A percentile compares a stretch with the other conserved stretches of the same genome.
These are phyloP conservation scores for Tylopilus sp. DNA, from an alignment of 1,284 basidiomycete genomes.

Conservation along the genomic window DNA sequence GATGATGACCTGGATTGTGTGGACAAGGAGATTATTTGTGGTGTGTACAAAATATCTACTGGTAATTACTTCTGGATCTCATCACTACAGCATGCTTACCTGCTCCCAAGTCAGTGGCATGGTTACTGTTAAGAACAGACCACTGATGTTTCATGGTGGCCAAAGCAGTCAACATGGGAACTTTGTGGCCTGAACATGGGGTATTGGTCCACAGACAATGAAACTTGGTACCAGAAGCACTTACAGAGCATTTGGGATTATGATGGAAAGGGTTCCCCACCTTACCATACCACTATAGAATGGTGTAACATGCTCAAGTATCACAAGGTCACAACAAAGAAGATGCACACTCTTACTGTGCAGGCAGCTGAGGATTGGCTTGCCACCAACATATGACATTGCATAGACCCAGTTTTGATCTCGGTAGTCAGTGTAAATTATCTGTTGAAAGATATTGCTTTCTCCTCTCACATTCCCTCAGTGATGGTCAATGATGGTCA, in stretches of 20 bases:
- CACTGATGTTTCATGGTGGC: conserved; percentile 10
- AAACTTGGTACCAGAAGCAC: conserved; percentile 7
- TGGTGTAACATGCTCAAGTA: background rate
- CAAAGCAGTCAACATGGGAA: conserved; percentile 9
- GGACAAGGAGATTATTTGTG: conserved; percentile 10
- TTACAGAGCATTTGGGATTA: background rate
- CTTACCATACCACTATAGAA: background rate
- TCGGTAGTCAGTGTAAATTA: too few species aligned
- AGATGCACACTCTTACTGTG: too few species aligned
- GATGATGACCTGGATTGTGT: conserved; percentile 7
- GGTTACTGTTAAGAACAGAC: background rate
- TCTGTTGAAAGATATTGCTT: too few species aligned
- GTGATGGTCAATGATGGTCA: too few species aligned
- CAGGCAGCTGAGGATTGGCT: background rate
- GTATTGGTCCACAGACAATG: conserved; percentile 10
- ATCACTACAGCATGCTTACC: background rate
- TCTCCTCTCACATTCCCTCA: too few species aligned
- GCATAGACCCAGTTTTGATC: too few species aligned
- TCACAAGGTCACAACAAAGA: background rate
- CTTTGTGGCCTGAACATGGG: background rate
- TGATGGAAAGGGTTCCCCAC: background rate
- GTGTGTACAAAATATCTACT: conserved; percentile 16
- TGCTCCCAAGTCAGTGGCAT: background rate
- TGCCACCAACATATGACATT: too few species aligned
- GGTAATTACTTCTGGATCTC: background rate